Base-by-base conservation (phyloP, 495 filamentous ascomycete genomes). In the Emericellopsis terricola region DNA sequence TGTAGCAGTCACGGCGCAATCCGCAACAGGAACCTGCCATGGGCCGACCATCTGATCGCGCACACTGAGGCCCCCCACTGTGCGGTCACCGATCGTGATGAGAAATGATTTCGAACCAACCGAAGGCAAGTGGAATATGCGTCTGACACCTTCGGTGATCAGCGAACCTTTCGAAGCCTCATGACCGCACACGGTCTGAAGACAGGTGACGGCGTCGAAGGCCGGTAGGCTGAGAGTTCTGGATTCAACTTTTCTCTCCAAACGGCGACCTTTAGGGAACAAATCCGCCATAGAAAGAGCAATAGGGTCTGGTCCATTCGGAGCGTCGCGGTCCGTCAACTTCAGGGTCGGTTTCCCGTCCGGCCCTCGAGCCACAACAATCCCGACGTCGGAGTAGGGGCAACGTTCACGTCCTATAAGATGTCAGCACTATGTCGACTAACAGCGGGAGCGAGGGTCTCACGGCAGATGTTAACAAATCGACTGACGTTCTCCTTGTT, bases 91-190 rank as follows among this genome's bases (percentile, higher is more conserved):
- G 46, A 96, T 97, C 2, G 89, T 94, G 45, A 97, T 94, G 9
- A 97, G 65, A 64, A 96, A 97, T 6, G 78, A 84, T 57, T 96
- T 96, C 11, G 85, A 94, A 7, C 82, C 89, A 15, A 96, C 89
- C 15, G 83, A 65, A 8, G 89, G 89, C 31, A 97, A 64, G 33
- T 67, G 69, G 29, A 97, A 71, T 2, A 96, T 81, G 40, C 83
- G 62, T 42, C 79, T 68, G 2, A 84, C 66, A 13, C 89, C 84
- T 45, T 84, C 73, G 19, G 61, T 56, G 5, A 96, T 49, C 3
- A 92, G 52, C 13, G 77, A 77, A n/a, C 68, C 50, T 13, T 70
- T 64, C n/a, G 35, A 64, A 51, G 41, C 38, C 1, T 45, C 48
- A n/a, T n/a, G n/a, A 11, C 74, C 73, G 14, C 76, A 69, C 11